phyloP scores from a whole-genome alignment of 306 rosid genomes.

The Prosopis cineraria region DNA sequence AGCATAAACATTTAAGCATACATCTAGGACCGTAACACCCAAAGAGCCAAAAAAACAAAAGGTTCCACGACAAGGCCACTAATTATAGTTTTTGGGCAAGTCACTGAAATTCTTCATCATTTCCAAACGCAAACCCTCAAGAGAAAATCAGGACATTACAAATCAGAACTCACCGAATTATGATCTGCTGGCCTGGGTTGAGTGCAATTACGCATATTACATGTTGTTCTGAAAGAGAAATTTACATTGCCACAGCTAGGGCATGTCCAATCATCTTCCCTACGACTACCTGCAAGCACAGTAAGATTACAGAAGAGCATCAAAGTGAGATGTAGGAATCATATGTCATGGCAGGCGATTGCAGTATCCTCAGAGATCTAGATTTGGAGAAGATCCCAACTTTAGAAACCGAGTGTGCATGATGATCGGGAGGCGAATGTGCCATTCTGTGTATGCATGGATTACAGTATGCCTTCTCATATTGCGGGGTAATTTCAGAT shows the following conservation, averaged over 20 bases:
- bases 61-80: not conserved
- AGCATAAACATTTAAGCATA: not conserved
- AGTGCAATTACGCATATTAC: conserved; percentile 99
- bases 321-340: not conserved
- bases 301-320: conserved; percentile 3
- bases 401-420: not conserved
- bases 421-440: not conserved
- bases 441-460: not conserved
- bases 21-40: not conserved
- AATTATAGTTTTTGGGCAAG: not conserved
- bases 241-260: conserved; percentile 98
- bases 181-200: conserved; percentile 99
- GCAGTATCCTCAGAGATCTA: not conserved
- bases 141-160: not conserved
- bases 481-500: not conserved
- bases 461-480: conserved; percentile 10
- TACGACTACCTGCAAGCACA: conserved; percentile 76
- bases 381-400: not conserved
- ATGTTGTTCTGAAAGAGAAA: conserved; percentile 95
- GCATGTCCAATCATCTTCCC: conserved; percentile 99
- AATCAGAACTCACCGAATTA: conserved; percentile 57
- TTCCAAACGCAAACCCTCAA: not conserved
- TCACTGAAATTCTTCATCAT: conserved; percentile 20
- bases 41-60: not conserved
- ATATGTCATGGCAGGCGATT: not conserved